Conservation (phyloP, 768 basidiomycete species). For the Mycena leptocephala region DNA sequence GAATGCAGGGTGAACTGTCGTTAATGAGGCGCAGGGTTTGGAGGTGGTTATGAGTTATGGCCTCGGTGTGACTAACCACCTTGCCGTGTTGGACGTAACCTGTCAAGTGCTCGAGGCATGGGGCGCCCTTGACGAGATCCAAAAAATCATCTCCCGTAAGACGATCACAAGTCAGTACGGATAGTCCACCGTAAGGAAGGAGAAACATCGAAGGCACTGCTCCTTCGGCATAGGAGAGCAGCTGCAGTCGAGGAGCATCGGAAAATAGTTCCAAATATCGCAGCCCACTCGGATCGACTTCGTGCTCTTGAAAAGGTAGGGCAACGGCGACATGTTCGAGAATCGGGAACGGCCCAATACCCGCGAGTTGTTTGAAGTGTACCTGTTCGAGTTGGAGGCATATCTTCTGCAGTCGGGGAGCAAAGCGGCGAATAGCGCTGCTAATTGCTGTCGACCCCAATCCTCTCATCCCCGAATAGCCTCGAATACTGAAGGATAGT, state of each 20-base stretch:
- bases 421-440: neutral
- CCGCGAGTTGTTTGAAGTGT: neutral
- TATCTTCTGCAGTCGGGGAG: neutral
- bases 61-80: neutral
- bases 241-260: neutral
- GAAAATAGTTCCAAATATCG: neutral
- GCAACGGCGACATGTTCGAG: neutral
- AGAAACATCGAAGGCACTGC: neutral
- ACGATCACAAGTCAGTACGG: neutral
- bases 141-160: neutral
- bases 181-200: neutral
- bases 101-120: neutral
- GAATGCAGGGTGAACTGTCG: neutral
- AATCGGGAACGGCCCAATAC: neutral
- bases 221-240: neutral
- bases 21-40: neutral
- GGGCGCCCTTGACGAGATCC: neutral
- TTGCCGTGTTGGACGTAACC: neutral
- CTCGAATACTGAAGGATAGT: constrained; percentile 5
- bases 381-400: neutral
- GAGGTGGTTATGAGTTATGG: neutral
- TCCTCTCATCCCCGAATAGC: neutral
- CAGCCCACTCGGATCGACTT: neutral
- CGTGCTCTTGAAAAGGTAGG: neutral
- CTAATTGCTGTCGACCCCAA: neutral